Evolutionary conservation across 192 early-diverging fungal genomes (phyloP), one percentile per base, ranked within the genome.

Genomic region (Lunasporangiospora selenospora): DNA sequence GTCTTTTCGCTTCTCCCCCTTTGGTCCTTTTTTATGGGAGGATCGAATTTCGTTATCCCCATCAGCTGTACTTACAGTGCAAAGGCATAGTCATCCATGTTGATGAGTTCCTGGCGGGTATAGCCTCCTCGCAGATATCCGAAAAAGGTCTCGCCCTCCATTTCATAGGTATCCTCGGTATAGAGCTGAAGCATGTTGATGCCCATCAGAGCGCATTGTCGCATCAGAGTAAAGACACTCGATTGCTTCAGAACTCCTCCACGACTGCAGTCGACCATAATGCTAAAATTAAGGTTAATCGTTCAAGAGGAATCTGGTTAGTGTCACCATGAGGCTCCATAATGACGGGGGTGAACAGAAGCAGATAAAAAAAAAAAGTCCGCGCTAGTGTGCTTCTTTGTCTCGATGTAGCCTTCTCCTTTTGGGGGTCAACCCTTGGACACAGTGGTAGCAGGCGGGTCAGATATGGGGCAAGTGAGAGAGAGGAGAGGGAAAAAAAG

Each of bases 171-270:
- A 52, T 95, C 94, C 51, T 95, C 94, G 2, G 94, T 95, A 71
- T 95, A 95, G 52, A 95, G 70, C 75, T 95, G 93, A 39, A 95
- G 76, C 80, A 90, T 93, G 58, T 91, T 95, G 75, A 93, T 79
- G 5, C 94, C 94, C 81, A 93, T 86, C 34, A 95, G 62, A n/a
- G 94, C 91, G 77, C 88, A 89, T 38, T 84, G 82, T 12, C 91
- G 83, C 46, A 94, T 70, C 64, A 95, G 57, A 37, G 79, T 87
- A 12, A 82, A 84, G 9, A 95, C 85, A 32, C 76, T 85, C 0
- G 85, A 57, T 15, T 88, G 64, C 16, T 65, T 78, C 29, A 91
- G 47, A 13, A 95, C 93, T 16, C 89, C 92, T 49, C 89, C 87
- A 41, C 93, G 87, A 79, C 90, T 92, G 70, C 92, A 94, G 62